Percentiles rank a stretch among this genome's conserved stretches.
Evolutionary conservation across 306 rosid species (phyloP).

Genomic region (Fagus sylvatica): DNA sequence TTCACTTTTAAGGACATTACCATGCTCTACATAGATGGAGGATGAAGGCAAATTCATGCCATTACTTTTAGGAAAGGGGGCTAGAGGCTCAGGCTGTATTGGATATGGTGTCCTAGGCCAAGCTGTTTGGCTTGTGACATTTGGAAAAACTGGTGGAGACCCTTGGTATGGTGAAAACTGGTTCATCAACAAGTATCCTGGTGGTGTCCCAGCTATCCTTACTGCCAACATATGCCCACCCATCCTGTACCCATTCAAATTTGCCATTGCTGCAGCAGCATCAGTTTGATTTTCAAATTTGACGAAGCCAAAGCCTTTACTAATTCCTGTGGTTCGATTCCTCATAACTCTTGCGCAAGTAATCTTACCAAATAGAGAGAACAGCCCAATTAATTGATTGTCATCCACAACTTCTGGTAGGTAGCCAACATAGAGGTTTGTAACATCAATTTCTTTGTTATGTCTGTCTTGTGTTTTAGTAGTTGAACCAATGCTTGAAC

Average conservation of each 20-base stretch:
- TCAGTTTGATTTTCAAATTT: conserved; percentile 10
- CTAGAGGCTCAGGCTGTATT: conserved; percentile 18
- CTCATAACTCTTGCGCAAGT: conserved; percentile 18
- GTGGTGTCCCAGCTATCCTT: conserved; percentile 2
- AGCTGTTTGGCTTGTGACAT: conserved; percentile 7
- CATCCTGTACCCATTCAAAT: conserved; percentile 21
- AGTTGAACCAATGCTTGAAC: background rate
- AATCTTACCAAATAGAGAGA: conserved; percentile 32
- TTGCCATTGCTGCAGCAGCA: conserved; percentile 13
- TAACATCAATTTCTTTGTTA: conserved; percentile 16
- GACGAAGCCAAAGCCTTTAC: conserved; percentile 28
- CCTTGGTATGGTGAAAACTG: background rate
- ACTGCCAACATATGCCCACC: conserved; percentile 22
- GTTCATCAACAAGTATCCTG: background rate
- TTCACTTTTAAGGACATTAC: conserved; percentile 1
- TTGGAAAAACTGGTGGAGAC: conserved; percentile 1
- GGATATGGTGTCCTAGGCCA: conserved; percentile 8
- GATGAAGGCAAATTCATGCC: conserved; percentile 10
- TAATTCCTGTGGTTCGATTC: conserved; percentile 18
- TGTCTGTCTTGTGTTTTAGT: background rate
- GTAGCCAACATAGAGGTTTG: conserved; percentile 27
- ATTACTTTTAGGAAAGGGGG: background rate
- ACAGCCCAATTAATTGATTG: conserved; percentile 21
- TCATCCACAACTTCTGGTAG: conserved; percentile 14
- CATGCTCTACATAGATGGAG: background rate